These are phyloP conservation scores for Suillus subluteus DNA, from an alignment of 768 basidiomycete species.

Conservation along the genomic window DNA sequence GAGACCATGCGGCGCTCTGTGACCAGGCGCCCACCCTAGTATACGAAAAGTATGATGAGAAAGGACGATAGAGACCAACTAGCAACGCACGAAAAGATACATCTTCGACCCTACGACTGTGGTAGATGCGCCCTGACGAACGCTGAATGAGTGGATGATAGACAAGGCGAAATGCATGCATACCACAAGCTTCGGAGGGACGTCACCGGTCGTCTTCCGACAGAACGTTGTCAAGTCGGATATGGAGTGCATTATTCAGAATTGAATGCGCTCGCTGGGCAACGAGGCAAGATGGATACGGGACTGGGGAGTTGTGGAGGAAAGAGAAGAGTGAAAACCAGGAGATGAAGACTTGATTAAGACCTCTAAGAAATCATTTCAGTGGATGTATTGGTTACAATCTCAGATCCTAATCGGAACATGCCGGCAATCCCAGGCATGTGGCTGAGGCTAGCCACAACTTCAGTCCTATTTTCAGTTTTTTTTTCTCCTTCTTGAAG, in stretches of 20 bases:
- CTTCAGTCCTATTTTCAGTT: constrained; percentile 1
- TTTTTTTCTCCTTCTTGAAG: neutral
- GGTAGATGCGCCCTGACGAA: constrained; percentile 83
- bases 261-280: constrained; percentile 3
- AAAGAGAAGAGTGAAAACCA: constrained; percentile 20
- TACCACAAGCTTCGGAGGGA: constrained; percentile 88
- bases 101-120: constrained; percentile 86
- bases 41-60: neutral
- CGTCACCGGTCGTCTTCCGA: constrained; percentile 81
- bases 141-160: neutral
- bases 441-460: neutral
- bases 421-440: constrained; percentile 20
- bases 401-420: constrained; percentile 35
- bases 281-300: constrained; percentile 11
- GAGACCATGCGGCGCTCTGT: constrained; percentile 86
- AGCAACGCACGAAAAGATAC: constrained; percentile 79
- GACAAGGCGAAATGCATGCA: constrained; percentile 32
- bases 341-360: constrained; percentile 10
- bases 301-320: constrained; percentile 18
- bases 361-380: constrained; percentile 6
- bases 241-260: constrained; percentile 67
- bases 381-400: constrained; percentile 13
- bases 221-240: constrained; percentile 89
- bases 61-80: neutral
- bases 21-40: constrained; percentile 84